Base-by-base conservation (phyloP, 2,329 filamentous ascomycete species). In the Ascosphaera aggregata region DNA sequence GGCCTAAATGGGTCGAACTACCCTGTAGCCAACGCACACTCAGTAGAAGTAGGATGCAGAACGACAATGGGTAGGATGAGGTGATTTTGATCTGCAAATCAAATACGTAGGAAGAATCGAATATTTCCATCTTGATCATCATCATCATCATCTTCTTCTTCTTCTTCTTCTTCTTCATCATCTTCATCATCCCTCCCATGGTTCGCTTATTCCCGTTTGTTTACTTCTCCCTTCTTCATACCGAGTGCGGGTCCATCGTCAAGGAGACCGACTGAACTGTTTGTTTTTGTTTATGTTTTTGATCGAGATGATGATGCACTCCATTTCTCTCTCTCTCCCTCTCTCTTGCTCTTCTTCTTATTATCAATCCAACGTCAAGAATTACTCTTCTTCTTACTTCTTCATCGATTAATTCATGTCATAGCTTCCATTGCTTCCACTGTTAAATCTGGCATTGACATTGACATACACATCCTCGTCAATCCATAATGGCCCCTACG, bases 191-290 rank as follows among this genome's bases (percentile, higher is more conserved):
- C 61, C 2, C 59, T 59, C 41, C 66, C 66, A 45, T 84, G 52
- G 47, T 71, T 60, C 13, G 54, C 65, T 24, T 82, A 52, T 4
- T 70, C 67, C 51, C 78, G 71, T 17, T 70, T 63, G 54, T 76
- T 82, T 71, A 86, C 76, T 58, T 85, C 80, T 43, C 65, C 60
- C 64, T 84, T 86, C 52, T 89, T 58, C 40, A 65, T 51, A 2
- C 76, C 74, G n/a, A n/a, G n/a, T n/a, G n/a, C n/a, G n/a, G n/a
- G n/a, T n/a, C n/a, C 22, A 27, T 27, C 22, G 22, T 27, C 22
- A 11, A 27, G 22, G 22, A 7, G 22, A 27, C 11, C 22, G 22
- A 5, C 22, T 27, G 11, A 7, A 27, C 11, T 11, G 5, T 27
- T 27, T 5, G 11, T 7, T 27, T 5, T 27, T 27, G 22, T 7